A percentile compares a stretch with the other conserved stretches of the same genome.
Conservation (phyloP, 2,329 filamentous ascomycete species). For the Aphanocladium album region DNA sequence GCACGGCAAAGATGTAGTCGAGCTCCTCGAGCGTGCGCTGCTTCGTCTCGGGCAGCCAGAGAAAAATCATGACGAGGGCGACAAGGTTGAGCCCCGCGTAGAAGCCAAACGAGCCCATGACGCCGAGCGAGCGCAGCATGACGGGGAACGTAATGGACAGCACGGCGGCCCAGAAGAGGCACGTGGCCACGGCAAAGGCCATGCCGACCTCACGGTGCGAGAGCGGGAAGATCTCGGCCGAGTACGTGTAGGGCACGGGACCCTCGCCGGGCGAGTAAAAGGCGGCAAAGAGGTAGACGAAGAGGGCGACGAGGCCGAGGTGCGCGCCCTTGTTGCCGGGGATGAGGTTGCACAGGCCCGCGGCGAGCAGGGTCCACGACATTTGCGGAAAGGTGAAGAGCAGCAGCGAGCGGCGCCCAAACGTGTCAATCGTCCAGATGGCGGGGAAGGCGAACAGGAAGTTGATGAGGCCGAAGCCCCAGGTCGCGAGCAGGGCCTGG, state of each 20-base stretch:
- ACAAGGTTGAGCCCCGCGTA: constrained; percentile 53
- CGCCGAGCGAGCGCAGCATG: constrained; percentile 41
- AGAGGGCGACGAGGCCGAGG: constrained; percentile 46
- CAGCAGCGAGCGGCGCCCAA: constrained; percentile 48
- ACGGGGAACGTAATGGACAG: constrained; percentile 60
- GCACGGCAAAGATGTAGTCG: constrained; percentile 57
- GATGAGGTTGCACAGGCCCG: constrained; percentile 48
- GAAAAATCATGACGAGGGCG: constrained; percentile 51
- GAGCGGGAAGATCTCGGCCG: constrained; percentile 64
- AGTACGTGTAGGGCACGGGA: constrained; percentile 63
- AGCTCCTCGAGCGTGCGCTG: constrained; percentile 49
- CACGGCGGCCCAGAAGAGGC: constrained; percentile 55
- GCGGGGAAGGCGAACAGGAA: constrained; percentile 56
- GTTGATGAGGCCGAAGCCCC: constrained; percentile 54
- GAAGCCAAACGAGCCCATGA: constrained; percentile 47
- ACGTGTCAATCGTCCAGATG: constrained; percentile 55
- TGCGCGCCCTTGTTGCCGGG: constrained; percentile 30
- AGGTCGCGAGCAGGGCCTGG: constrained; percentile 52
- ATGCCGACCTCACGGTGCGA: constrained; percentile 68
- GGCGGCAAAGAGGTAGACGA: constrained; percentile 51
- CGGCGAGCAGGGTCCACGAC: constrained; percentile 35
- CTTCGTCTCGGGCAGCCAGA: constrained; percentile 56
- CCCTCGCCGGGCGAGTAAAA: constrained; percentile 54
- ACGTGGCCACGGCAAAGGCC: constrained; percentile 64
- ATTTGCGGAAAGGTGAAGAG: constrained; percentile 39